These are phyloP conservation scores for Pseudogymnoascus sp. DNA, from an alignment of 2,329 filamentous ascomycete genomes.

Conservation along the genomic window DNA sequence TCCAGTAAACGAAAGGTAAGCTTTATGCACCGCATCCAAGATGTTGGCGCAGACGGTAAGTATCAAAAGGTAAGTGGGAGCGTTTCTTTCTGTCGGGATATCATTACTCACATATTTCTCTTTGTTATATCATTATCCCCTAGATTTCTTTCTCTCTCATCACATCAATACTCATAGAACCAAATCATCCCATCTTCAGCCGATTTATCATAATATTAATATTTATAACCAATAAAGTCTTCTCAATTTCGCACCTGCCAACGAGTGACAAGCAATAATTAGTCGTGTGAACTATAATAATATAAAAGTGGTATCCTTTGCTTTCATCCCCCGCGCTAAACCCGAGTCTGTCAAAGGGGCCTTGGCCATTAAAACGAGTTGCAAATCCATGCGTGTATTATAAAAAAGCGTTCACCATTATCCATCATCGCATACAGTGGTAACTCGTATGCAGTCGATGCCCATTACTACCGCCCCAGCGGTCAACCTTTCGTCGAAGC, in stretches of 20 bases:
- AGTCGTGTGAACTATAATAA: slow-evolving; percentile 7
- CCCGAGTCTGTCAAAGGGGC: background rate
- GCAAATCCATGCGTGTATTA: slow-evolving; percentile 4
- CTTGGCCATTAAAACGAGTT: background rate
- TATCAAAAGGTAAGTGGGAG: background rate
- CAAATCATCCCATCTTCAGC: background rate
- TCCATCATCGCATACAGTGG: background rate
- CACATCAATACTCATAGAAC: background rate
- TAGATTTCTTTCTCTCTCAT: background rate
- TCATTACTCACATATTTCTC: background rate
- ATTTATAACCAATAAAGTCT: background rate
- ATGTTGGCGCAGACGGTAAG: background rate
- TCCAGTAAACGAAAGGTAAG: slow-evolving; percentile 3
- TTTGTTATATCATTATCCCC: background rate
- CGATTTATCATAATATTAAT: background rate
- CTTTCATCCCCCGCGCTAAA: background rate
- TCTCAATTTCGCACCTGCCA: background rate
- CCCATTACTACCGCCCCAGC: slow-evolving; percentile 4
- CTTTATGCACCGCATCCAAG: background rate
- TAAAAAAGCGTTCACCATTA: background rate
- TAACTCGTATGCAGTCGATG: background rate
- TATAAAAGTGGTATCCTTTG: slow-evolving; percentile 7
- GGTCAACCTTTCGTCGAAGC: background rate
- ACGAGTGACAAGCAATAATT: background rate
- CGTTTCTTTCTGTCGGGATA: background rate